phyloP scores from a whole-genome alignment of 2,329 filamentous ascomycete genomes.

The Massarina eburnea region DNA sequence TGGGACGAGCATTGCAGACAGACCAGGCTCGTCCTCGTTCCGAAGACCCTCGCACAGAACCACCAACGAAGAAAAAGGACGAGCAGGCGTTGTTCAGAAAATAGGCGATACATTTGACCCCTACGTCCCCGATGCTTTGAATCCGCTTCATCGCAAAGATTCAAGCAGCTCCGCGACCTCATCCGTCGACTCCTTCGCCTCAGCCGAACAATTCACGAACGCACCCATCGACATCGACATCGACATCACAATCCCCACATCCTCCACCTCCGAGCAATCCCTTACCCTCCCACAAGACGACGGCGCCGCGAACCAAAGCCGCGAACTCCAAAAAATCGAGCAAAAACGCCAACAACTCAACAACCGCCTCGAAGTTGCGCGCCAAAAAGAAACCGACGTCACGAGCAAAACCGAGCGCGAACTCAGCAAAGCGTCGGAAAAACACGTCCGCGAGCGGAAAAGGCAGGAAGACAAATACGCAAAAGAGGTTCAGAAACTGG shows the following conservation, averaged over 20 bases:
- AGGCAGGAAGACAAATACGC: slow-evolving; percentile 47
- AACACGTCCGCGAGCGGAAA: slow-evolving; percentile 59
- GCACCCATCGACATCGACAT: slow-evolving; percentile 33
- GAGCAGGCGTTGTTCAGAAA: slow-evolving; percentile 12
- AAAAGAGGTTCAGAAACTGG: slow-evolving; percentile 60
- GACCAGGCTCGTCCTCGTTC: slow-evolving; percentile 16
- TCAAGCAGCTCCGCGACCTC: slow-evolving; percentile 25
- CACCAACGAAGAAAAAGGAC: slow-evolving; percentile 6
- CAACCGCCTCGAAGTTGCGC: slow-evolving; percentile 61
- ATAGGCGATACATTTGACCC: slow-evolving; percentile 8
- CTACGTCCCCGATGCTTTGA: slow-evolving; percentile 23
- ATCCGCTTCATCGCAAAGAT: slow-evolving; percentile 30
- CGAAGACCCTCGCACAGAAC: slow-evolving; percentile 23
- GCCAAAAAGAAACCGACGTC: slow-evolving; percentile 49
- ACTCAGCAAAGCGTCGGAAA: slow-evolving; percentile 62
- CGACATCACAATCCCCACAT: slow-evolving; percentile 26
- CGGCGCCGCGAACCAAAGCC: slow-evolving; percentile 50
- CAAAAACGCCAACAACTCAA: slow-evolving; percentile 61
- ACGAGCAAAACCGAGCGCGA: slow-evolving; percentile 49
- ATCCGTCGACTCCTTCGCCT: slow-evolving; percentile 43
- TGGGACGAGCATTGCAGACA: slow-evolving; percentile 41
- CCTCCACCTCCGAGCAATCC: slow-evolving; percentile 29
- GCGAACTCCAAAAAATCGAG: slow-evolving; percentile 65
- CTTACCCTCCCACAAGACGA: slow-evolving; percentile 13
- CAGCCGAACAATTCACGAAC: slow-evolving; percentile 46